A percentile compares a stretch with the other conserved stretches of the same genome.
Evolutionary conservation across 2,329 filamentous ascomycete species (phyloP).

Genomic region (Fusarium incarnatum): DNA sequence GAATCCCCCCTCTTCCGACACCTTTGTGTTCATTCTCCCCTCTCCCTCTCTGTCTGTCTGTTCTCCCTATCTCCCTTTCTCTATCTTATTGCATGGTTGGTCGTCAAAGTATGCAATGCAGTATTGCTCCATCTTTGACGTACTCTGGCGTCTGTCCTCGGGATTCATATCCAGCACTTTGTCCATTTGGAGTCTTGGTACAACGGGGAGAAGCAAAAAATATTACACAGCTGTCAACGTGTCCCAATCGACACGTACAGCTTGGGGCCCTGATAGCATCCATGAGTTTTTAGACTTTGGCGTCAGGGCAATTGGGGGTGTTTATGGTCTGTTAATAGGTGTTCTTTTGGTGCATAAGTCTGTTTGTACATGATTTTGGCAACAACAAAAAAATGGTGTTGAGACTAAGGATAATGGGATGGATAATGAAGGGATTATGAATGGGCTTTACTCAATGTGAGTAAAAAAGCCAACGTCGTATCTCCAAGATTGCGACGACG

Average conservation of each 20-base stretch:
- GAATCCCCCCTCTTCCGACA: conserved; percentile 7
- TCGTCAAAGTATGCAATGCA: conserved; percentile 15
- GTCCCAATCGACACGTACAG: background rate
- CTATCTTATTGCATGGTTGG: conserved; percentile 19
- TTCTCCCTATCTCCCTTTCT: background rate
- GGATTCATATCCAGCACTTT: background rate
- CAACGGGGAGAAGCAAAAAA: background rate
- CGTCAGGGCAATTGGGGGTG: conserved; percentile 10
- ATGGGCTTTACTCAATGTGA: conserved; percentile 4
- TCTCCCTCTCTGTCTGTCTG: background rate
- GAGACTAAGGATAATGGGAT: background rate
- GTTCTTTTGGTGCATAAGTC: conserved; percentile 1
- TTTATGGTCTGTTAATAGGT: conserved; percentile 16
- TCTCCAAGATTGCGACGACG: background rate
- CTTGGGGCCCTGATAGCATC: background rate
- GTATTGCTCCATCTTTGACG: conserved; percentile 14
- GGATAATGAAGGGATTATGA: conserved; percentile 11
- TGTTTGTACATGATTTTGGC: conserved; percentile 32
- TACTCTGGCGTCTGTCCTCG: conserved; percentile 17
- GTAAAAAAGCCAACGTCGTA: conserved; percentile 5
- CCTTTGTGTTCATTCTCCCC: background rate
- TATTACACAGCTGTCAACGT: background rate
- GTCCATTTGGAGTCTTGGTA: conserved; percentile 20
- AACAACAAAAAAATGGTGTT: conserved; percentile 26
- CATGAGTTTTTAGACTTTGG: conserved; percentile 30